Evolutionary conservation across 1,284 basidiomycete species (phyloP), one percentile per base, ranked within the genome.

Genomic region (Ceratorhiza oryzae-sativae): DNA sequence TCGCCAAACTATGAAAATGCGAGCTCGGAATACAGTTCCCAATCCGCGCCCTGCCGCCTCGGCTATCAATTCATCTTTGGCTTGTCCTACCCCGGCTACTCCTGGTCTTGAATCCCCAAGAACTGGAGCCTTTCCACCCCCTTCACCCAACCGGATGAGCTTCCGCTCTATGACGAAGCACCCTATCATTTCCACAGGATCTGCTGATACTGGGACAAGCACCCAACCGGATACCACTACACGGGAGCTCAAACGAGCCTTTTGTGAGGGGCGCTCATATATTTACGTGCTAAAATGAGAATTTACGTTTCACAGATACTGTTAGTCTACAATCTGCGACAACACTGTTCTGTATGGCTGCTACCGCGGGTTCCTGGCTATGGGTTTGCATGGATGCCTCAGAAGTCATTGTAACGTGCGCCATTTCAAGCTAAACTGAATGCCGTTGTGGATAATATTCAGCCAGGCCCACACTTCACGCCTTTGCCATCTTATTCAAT

Each of bases 381-480:
- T 70, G 67, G 67, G 23, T 70, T 12, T 55, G 53, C 30, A 25
- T 55, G 2, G 67, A 70, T 25, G 42, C 55, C n/a, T 30, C 20
- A 3, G n/a, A 51, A 23, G 23, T 70, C 42, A 59, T 70, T 59
- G 55, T 59, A 18, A 70, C 34, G 67, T 70, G 41, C 12, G 65
- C n/a, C n/a, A n/a, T n/a, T n/a, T n/a, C n/a, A n/a, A n/a, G n/a
- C n/a, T n/a, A n/a, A n/a, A n/a, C n/a, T n/a, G n/a, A n/a, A n/a
- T n/a, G n/a, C n/a, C n/a, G n/a, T n/a, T n/a, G n/a, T n/a, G n/a
- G n/a, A 15, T 34, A 15, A 30, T 30, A 20, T 65, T 15, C 32
- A 3, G 13, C 8, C 41, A 70, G 67, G n/a, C 67, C 67, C 25
- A 58, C 55, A 3, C 53, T 70, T 3, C 55, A 70, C 23, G 67